Conservation (phyloP, 2,329 filamentous ascomycete genomes). For the Helicocarpus griseus region DNA sequence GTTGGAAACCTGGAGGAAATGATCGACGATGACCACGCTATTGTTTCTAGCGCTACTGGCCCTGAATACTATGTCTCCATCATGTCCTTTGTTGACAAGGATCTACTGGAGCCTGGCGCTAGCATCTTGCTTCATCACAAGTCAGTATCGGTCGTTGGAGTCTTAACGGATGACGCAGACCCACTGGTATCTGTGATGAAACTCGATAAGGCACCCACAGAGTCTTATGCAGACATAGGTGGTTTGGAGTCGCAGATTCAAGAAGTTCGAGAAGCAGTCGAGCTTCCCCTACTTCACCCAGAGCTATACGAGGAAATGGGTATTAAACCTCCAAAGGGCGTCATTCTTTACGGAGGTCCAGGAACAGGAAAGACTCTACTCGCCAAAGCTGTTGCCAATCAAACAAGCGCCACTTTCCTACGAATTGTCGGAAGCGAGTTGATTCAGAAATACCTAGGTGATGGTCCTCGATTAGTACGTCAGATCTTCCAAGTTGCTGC, state of each 20-base stretch:
- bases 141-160: constrained; percentile 93
- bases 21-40: constrained; percentile 98
- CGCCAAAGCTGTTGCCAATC: constrained; percentile 95
- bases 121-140: constrained; percentile 96
- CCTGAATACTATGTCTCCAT: constrained; percentile 99
- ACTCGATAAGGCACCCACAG: constrained; percentile 94
- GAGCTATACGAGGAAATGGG: constrained; percentile 99
- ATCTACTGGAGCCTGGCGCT: constrained; percentile 88
- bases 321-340: constrained; percentile 98
- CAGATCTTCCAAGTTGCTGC: constrained; percentile 86
- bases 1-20: constrained; percentile 96
- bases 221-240: constrained; percentile 97
- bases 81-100: constrained; percentile 99
- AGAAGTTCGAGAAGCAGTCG: constrained; percentile 93
- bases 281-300: constrained; percentile 86
- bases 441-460: constrained; percentile 97
- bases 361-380: constrained; percentile 95
- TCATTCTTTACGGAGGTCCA: constrained; percentile 94
- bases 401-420: constrained; percentile 96
- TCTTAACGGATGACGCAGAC: constrained; percentile 91
- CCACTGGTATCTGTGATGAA: constrained; percentile 98
- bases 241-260: constrained; percentile 92
- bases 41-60: constrained; percentile 92
- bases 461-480: constrained; percentile 86
- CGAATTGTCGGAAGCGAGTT: constrained; percentile 94